Evolutionary conservation across 2,329 filamentous ascomycete genomes (phyloP), one percentile per base, ranked within the genome.

Genomic region (Trichoderma sp.): DNA sequence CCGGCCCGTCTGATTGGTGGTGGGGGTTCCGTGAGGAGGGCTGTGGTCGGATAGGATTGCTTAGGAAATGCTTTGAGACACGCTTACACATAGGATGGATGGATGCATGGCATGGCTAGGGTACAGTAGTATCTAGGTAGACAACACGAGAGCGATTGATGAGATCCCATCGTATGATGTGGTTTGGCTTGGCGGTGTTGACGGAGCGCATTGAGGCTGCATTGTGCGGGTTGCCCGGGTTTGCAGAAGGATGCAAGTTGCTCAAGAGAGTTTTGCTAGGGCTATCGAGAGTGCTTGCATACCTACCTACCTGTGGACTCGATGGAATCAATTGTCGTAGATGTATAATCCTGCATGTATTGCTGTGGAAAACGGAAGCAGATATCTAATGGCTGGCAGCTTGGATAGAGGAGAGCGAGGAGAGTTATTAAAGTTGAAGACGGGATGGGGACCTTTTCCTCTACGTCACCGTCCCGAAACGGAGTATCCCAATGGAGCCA

Each of bases 391-490:
- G n/a, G n/a, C n/a, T 24, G 34, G 34, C 12, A 39, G 34, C 34
- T 14, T 39, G 34, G 34, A 39, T 4, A 7, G 34, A 14, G 12
- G 12, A 34, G 2, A 34, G 12, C 14, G 3, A 39, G 34, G 14
- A 39, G 30, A 34, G 30, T 24, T 24, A 24, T 34, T 34, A 7
- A 28, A 28, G 28, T 28, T 34, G 30, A 34, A 10, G 30, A 12
- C 10, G 10, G 7, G 3, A 10, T 34, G 21, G 21, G 21, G 21
- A 34, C 34, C n/a, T n/a, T 39, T 14, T 39, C 14, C 21, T 15
- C 48, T 62, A 62, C 48, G 59, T 62, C 59, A 62, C 48, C 28
- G 59, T 26, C 48, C 45, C 54, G 62, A 56, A 56, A 59, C 62
- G 62, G 55, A 64, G 62, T 50, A 56, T 64, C 47, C 62, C 12